Percentiles rank a stretch among this genome's conserved stretches.
Evolutionary conservation across 2,329 filamentous ascomycete genomes (phyloP).

Genomic region (Alternaria triticina): DNA sequence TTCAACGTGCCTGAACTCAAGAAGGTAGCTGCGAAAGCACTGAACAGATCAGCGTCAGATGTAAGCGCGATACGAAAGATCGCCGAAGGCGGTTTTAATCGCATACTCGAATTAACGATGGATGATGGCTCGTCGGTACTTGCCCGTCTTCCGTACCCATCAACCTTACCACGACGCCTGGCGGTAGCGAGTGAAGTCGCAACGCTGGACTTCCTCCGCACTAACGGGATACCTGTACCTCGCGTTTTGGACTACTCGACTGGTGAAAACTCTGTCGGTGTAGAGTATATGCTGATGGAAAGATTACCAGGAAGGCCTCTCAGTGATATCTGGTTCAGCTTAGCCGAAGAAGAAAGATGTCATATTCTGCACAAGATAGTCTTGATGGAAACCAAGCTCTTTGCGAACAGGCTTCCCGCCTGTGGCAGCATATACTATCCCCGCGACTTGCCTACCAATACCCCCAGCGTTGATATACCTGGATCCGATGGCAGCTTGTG

Average conservation of each 20-base stretch:
- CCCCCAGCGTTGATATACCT: constrained; percentile 16
- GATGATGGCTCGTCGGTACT: constrained; percentile 35
- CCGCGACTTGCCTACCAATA: constrained; percentile 11
- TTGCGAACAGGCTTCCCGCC: constrained; percentile 23
- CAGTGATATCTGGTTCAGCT: constrained; percentile 26
- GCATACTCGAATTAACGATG: constrained; percentile 40
- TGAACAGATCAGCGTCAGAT: constrained; percentile 21
- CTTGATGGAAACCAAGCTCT: constrained; percentile 27
- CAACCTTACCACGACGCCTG: constrained; percentile 32
- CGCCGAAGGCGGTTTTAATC: constrained; percentile 48
- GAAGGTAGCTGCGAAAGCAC: constrained; percentile 23
- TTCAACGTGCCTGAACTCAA: constrained; percentile 32
- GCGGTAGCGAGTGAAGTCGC: constrained; percentile 50
- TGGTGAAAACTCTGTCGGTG: constrained; percentile 28
- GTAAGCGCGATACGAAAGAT: constrained; percentile 38
- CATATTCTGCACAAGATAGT: constrained; percentile 26
- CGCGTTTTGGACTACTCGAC: constrained; percentile 29
- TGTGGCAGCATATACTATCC: constrained; percentile 35
- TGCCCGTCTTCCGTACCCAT: constrained; percentile 44
- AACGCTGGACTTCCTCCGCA: constrained; percentile 41
- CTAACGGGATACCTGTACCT: constrained; percentile 32
- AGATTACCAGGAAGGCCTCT: constrained; percentile 27
- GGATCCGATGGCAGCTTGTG: constrained; percentile 21
- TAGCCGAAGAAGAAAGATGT: constrained; percentile 26
- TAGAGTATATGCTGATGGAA: constrained; percentile 44